Conservation (phyloP, 176 grass and related monocot species). For the Typha latifolia region DNA sequence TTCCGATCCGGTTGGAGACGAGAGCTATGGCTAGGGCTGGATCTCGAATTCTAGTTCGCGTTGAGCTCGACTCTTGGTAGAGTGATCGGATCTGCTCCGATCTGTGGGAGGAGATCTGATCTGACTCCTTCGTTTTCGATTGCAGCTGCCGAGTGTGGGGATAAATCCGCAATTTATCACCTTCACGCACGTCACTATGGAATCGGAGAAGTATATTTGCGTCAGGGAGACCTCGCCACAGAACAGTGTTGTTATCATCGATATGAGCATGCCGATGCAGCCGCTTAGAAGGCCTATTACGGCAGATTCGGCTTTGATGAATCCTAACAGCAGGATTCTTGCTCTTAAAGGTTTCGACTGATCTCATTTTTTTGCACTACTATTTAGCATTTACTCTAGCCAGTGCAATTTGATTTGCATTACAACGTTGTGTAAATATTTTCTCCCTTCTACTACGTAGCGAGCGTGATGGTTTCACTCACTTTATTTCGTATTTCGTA, state of each 20-base stretch:
- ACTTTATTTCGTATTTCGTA: no score
- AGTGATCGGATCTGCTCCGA: neutral
- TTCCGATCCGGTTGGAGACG: neutral
- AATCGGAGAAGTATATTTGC: slow-evolving; percentile 97
- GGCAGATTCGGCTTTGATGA: slow-evolving; percentile 94
- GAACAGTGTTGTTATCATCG: slow-evolving; percentile 95
- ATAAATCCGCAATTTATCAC: slow-evolving; percentile 96
- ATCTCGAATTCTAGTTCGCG: neutral
- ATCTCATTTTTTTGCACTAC: neutral
- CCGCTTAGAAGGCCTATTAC: slow-evolving; percentile 91
- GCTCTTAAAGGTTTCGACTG: slow-evolving; percentile 75
- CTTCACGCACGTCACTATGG: slow-evolving; percentile 98
- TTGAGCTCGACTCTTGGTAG: neutral
- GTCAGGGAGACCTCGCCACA: slow-evolving; percentile 97
- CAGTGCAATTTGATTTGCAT: neutral
- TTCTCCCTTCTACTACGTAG: neutral
- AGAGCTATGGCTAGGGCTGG: neutral
- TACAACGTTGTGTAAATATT: neutral
- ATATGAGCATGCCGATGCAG: slow-evolving; percentile 95
- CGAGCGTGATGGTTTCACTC: no score
- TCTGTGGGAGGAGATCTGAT: neutral
- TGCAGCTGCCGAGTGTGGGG: slow-evolving; percentile 84
- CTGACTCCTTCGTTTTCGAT: neutral
- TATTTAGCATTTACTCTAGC: neutral
- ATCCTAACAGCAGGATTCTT: slow-evolving; percentile 90